Evolutionary conservation across 1,284 basidiomycete species (phyloP).

Genomic region (Malassezia psittaci): DNA sequence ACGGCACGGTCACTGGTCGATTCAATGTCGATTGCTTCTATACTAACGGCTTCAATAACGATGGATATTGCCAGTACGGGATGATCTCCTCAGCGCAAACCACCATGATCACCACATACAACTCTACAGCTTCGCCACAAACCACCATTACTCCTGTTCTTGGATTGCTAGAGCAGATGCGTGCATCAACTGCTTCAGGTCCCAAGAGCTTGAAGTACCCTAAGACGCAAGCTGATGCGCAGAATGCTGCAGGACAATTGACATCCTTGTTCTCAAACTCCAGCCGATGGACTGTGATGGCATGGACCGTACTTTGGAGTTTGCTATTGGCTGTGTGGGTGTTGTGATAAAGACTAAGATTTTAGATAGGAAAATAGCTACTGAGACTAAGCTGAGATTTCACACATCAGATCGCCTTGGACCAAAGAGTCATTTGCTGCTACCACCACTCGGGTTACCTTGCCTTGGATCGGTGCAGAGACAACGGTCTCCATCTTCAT

Average conservation of each 20-base stretch:
- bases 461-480: conserved; percentile 85
- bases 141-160: conserved; percentile 9
- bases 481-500: conserved; percentile 74
- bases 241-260: background rate
- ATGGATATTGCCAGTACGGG: conserved; percentile 4
- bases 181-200: background rate
- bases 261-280: no score
- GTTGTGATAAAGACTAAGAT: background rate
- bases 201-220: background rate
- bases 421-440: conserved; percentile 65
- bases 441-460: conserved; percentile 81
- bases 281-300: no score
- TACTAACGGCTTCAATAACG: background rate
- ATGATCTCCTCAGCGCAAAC: background rate
- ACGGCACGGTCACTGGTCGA: background rate
- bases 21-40: conserved; percentile 4
- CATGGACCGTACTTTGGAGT: no score
- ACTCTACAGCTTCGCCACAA: background rate
- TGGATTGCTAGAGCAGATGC: conserved; percentile 3
- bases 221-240: background rate
- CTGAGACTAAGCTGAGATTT: conserved; percentile 52
- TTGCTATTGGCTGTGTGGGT: no score
- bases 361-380: background rate
- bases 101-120: conserved; percentile 1
- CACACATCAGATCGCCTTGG: conserved; percentile 73